phyloP scores from a whole-genome alignment of 2,329 filamentous ascomycete genomes.

The Botrytis hyacinthi region DNA sequence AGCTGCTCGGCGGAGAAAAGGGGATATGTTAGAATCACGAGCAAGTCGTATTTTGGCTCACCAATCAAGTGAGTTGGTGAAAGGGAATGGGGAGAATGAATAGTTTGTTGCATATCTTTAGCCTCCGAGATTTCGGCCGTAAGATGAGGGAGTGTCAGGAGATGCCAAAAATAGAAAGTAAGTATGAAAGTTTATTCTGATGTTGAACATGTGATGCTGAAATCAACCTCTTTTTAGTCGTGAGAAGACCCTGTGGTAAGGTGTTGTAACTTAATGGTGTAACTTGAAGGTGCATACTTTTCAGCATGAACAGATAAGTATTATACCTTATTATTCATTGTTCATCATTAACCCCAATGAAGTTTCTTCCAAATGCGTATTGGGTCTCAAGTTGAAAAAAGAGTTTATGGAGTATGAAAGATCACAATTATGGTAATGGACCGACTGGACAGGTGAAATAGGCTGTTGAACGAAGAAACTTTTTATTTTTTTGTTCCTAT shows the following conservation, averaged over 20 bases:
- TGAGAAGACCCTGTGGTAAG: background rate
- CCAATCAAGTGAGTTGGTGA: background rate
- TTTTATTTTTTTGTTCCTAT: background rate
- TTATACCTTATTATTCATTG: background rate
- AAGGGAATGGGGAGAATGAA: background rate
- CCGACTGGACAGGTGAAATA: background rate
- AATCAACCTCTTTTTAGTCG: background rate
- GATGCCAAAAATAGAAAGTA: background rate
- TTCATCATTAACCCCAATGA: background rate
- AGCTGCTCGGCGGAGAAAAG: background rate
- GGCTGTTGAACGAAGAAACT: background rate
- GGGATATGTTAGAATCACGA: background rate
- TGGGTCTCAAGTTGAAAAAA: background rate
- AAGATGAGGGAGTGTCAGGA: fast-evolving
- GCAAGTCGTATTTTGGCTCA: background rate
- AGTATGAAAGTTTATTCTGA: background rate
- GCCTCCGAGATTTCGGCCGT: background rate
- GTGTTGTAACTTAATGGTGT: background rate
- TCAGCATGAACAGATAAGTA: background rate
- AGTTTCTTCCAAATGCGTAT: background rate
- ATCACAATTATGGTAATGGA: background rate
- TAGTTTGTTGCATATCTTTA: background rate
- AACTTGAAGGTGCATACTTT: background rate
- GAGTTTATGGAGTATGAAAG: background rate
- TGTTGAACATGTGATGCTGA: background rate